Percentiles rank a stretch among this genome's conserved stretches.
These are phyloP conservation scores for Candida ipomoeae DNA, from an alignment of 805 yeast species.

Conservation along the genomic window DNA sequence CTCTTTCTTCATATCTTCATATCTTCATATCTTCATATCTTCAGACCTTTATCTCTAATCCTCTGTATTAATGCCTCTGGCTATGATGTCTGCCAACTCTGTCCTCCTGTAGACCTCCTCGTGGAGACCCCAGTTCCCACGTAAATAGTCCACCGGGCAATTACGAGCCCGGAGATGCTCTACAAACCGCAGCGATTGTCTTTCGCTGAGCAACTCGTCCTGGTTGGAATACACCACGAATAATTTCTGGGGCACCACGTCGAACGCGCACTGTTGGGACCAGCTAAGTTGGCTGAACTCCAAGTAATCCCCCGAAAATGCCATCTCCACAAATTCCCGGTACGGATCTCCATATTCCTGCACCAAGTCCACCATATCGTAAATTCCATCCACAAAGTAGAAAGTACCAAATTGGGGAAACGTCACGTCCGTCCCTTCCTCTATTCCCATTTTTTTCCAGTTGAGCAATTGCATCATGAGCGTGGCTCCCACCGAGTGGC, in stretches of 20 bases:
- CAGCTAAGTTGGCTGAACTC: constrained; percentile 27
- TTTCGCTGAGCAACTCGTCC: constrained; percentile 60
- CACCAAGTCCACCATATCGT: constrained; percentile 46
- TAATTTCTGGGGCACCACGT: constrained; percentile 15
- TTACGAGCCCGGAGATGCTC: constrained; percentile 25
- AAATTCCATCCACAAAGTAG: constrained; percentile 69
- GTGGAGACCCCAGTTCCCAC: constrained; percentile 53
- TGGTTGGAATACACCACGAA: constrained; percentile 54
- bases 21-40: too few species aligned
- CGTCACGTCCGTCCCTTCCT: too few species aligned
- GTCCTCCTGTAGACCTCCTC: constrained; percentile 54
- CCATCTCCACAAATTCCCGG: constrained; percentile 51
- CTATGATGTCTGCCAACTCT: constrained; percentile 29
- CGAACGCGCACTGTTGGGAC: background rate
- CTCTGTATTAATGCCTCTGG: background rate
- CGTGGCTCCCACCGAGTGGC: constrained; percentile 84
- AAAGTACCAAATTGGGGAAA: background rate
- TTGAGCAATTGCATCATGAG: constrained; percentile 51
- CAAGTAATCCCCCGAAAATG: constrained; percentile 37
- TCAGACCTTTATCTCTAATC: too few species aligned
- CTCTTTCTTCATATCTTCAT: too few species aligned
- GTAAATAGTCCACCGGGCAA: constrained; percentile 7
- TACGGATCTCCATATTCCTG: constrained; percentile 59
- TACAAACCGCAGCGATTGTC: constrained; percentile 45
- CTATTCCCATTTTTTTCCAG: constrained; percentile 14